These are phyloP conservation scores for Coemansia erecta DNA, from an alignment of 192 early-diverging fungal genomes.

Conservation along the genomic window DNA sequence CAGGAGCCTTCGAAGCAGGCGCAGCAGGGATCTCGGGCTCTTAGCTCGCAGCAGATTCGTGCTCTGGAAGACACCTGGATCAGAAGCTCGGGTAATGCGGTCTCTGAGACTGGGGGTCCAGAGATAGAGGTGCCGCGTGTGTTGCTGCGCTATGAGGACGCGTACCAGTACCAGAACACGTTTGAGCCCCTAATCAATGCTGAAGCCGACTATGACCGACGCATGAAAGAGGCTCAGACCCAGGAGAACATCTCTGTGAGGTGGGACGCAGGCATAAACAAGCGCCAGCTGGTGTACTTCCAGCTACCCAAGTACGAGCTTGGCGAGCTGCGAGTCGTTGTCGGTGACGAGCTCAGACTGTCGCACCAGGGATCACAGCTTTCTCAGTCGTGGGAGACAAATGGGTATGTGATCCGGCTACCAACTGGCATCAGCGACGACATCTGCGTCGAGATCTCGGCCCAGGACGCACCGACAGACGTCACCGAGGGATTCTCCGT, in stretches of 20 bases:
- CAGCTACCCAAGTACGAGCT: slow-evolving; percentile 87
- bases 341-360: slow-evolving; percentile 92
- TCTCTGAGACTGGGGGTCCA: slow-evolving; percentile 71
- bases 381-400: slow-evolving; percentile 76
- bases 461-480: slow-evolving; percentile 69
- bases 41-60: slow-evolving; percentile 80
- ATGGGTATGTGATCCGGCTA: slow-evolving; percentile 91
- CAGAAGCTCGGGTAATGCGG: slow-evolving; percentile 64
- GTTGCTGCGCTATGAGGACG: slow-evolving; percentile 88
- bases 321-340: slow-evolving; percentile 82
- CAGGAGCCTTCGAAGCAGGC: slow-evolving; percentile 85
- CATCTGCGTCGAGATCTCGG: slow-evolving; percentile 85
- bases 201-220: slow-evolving; percentile 91
- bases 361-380: slow-evolving; percentile 85
- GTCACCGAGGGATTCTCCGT: slow-evolving; percentile 77
- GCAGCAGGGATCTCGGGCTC: slow-evolving; percentile 76
- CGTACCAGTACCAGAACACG: slow-evolving; percentile 95
- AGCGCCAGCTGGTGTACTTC: slow-evolving; percentile 90
- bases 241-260: slow-evolving; percentile 91
- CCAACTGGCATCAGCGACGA: slow-evolving; percentile 94
- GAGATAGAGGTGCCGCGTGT: slow-evolving; percentile 75
- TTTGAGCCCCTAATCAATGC: slow-evolving; percentile 93
- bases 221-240: slow-evolving; percentile 89
- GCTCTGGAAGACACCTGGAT: slow-evolving; percentile 91
- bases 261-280: slow-evolving; percentile 97